Conservation (phyloP, 2,329 filamentous ascomycete genomes). For the Mariannaea elegans region DNA sequence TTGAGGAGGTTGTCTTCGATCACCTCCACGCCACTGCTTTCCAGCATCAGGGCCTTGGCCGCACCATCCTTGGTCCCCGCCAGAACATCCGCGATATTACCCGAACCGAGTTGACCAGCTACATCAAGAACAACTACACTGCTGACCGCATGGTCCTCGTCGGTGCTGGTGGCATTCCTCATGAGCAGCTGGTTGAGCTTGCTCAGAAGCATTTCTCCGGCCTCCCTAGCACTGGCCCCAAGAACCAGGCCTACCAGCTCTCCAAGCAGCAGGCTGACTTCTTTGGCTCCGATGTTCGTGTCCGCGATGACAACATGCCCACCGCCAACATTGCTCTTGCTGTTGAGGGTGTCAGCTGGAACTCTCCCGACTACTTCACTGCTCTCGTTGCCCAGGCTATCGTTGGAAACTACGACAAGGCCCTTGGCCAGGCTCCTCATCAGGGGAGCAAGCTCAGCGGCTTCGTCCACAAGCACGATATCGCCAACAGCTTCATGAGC, state of each 20-base stretch:
- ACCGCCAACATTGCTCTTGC: constrained; percentile 98
- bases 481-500: constrained; percentile 99
- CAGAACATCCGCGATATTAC: constrained; percentile 98
- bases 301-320: constrained; percentile 95
- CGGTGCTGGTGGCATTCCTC: constrained; percentile 91
- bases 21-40: constrained; percentile 98
- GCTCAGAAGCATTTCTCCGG: constrained; percentile 94
- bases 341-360: constrained; percentile 99
- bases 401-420: constrained; percentile 99
- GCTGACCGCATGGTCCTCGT: constrained; percentile 99
- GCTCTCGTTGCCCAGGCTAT: constrained; percentile 97
- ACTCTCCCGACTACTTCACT: constrained; percentile 98
- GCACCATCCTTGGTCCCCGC: constrained; percentile 96
- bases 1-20: constrained; percentile 99
- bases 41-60: constrained; percentile 94
- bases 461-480: constrained; percentile 91
- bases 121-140: constrained; percentile 99
- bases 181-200: constrained; percentile 92
- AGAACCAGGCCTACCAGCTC: constrained; percentile 77
- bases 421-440: constrained; percentile 96
- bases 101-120: constrained; percentile 88
- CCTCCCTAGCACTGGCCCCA: constrained; percentile 78
- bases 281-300: constrained; percentile 92
- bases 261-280: constrained; percentile 94
- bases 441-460: constrained; percentile 98